Evolutionary conservation across 106 monocot species (phyloP).

Genomic region (Acorus calamus): DNA sequence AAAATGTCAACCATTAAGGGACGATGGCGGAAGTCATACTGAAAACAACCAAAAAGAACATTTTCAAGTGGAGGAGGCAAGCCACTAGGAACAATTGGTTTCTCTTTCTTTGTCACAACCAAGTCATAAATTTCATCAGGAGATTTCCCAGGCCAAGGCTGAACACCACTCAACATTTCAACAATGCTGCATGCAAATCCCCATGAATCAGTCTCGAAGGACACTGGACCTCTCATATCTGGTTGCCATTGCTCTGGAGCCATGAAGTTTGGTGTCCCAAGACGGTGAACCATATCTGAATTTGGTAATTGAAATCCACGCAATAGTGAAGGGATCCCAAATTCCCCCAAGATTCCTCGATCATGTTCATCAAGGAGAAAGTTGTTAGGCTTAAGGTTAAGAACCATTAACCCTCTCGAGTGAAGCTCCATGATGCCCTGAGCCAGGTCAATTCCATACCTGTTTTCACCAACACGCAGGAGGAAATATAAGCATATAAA

Average conservation of each 20-base stretch:
- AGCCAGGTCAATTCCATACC: conserved; percentile 75
- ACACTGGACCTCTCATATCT: conserved; percentile 63
- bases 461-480: conserved; percentile 4
- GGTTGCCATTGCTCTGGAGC: conserved; percentile 96
- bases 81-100: conserved; percentile 58
- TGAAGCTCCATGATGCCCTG: conserved; percentile 61
- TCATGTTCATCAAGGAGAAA: conserved; percentile 68
- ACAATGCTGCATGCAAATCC: conserved; percentile 86
- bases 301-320: conserved; percentile 31
- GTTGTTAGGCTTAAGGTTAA: conserved; percentile 84
- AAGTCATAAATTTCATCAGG: conserved; percentile 52
- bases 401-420: conserved; percentile 51
- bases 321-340: conserved; percentile 69
- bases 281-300: conserved; percentile 39
- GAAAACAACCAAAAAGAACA: conserved; percentile 73
- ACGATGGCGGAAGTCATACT: conserved; percentile 77
- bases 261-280: conserved; percentile 88
- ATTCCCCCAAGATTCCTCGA: conserved; percentile 57
- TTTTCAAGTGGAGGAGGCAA: conserved; percentile 57
- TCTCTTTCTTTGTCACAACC: conserved; percentile 65
- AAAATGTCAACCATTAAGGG: conserved; percentile 66
- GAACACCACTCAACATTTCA: conserved; percentile 77
- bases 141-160: conserved; percentile 56
- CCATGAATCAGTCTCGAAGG: conserved; percentile 89
- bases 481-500: no score